Conservation (phyloP, 2,329 filamentous ascomycete genomes). For the Aureobasidium sp. region DNA sequence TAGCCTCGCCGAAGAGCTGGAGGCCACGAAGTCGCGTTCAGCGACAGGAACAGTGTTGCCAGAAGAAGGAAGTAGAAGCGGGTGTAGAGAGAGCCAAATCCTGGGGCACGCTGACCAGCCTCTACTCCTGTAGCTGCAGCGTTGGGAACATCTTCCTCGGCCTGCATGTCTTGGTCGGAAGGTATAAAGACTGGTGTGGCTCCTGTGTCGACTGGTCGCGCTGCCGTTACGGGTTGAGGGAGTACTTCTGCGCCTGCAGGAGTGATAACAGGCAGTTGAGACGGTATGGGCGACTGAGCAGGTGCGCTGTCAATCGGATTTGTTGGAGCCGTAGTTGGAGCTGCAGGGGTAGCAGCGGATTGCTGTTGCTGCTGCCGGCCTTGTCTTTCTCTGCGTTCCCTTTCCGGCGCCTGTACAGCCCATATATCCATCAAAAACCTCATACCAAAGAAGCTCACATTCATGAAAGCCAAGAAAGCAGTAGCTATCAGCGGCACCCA, state of each 20-base stretch:
- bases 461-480: slow-evolving; percentile 54
- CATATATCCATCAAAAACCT: slow-evolving; percentile 62
- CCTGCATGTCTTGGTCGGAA: slow-evolving; percentile 49
- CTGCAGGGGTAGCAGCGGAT: slow-evolving; percentile 12
- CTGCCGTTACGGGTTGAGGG: slow-evolving; percentile 43
- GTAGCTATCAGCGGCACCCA: slow-evolving; percentile 50
- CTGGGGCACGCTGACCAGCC: slow-evolving; percentile 28
- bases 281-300: slow-evolving; percentile 20
- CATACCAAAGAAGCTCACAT: slow-evolving; percentile 56
- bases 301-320: slow-evolving; percentile 12
- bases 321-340: slow-evolving; percentile 6
- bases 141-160: slow-evolving; percentile 31
- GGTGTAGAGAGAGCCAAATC: slow-evolving; percentile 52
- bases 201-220: slow-evolving; percentile 37
- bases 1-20: slow-evolving; percentile 47
- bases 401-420: slow-evolving; percentile 52
- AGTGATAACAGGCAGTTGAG: slow-evolving; percentile 20
- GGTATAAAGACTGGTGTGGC: slow-evolving; percentile 52
- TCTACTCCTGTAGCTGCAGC: slow-evolving; percentile 25
- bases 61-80: slow-evolving; percentile 57
- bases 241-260: slow-evolving; percentile 30
- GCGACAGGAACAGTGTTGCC: slow-evolving; percentile 50
- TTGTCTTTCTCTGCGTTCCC: slow-evolving; percentile 35
- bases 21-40: slow-evolving; percentile 54
- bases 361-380: slow-evolving; percentile 14